Evolutionary conservation across 2,329 filamentous ascomycete genomes (phyloP).

Genomic region (Fusarium marasasianum): DNA sequence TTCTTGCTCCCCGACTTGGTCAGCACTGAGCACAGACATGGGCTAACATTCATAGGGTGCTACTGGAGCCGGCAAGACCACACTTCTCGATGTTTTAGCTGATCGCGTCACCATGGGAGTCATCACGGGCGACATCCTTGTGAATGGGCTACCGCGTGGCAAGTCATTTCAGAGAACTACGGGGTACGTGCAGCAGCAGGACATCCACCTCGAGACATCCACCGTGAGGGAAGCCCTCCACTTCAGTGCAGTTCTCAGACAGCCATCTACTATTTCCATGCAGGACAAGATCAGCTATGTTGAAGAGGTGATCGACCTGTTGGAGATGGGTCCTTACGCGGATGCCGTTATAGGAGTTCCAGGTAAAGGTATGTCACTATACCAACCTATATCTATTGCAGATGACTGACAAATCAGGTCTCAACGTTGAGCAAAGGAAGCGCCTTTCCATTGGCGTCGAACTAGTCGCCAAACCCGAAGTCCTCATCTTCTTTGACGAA

Average conservation of each 20-base stretch:
- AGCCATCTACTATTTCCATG: constrained; percentile 71
- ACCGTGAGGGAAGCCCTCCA: constrained; percentile 84
- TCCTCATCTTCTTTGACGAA: constrained; percentile 68
- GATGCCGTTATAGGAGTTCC: constrained; percentile 68
- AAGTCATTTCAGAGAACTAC: constrained; percentile 86
- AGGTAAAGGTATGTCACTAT: constrained; percentile 51
- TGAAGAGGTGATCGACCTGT: constrained; percentile 74
- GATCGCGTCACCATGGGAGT: constrained; percentile 85
- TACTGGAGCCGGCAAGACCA: constrained; percentile 87
- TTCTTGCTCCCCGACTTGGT: too few relatives aligned
- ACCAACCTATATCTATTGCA: too few relatives aligned
- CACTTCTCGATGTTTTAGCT: constrained; percentile 82
- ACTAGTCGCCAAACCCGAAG: constrained; percentile 60
- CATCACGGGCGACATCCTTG: constrained; percentile 80
- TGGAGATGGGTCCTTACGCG: constrained; percentile 69
- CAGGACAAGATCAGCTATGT: constrained; percentile 83
- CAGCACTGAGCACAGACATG: background rate
- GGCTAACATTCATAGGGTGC: constrained; percentile 52
- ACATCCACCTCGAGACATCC: constrained; percentile 80
- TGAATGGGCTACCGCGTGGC: constrained; percentile 70
- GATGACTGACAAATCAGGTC: constrained; percentile 34
- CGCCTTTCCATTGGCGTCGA: constrained; percentile 66
- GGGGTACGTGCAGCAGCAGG: constrained; percentile 88
- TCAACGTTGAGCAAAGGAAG: constrained; percentile 68
- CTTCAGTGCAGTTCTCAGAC: constrained; percentile 83